These are phyloP conservation scores for Fusarium sarcochroum DNA, from an alignment of 2,329 filamentous ascomycete species.

Conservation along the genomic window DNA sequence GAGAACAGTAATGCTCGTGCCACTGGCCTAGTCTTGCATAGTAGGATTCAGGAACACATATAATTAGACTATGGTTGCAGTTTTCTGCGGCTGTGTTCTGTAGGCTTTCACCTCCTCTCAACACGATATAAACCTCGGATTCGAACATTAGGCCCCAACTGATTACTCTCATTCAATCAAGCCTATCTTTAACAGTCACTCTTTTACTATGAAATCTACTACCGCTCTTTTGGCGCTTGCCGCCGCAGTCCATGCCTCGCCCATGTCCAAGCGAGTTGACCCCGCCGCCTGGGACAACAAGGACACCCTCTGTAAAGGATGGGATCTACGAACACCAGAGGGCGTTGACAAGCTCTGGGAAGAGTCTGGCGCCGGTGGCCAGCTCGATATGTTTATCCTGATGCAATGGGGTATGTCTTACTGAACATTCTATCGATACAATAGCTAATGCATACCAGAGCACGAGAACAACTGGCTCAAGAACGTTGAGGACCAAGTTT, in stretches of 20 bases:
- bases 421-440: accelerated
- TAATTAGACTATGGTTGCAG: not conserved
- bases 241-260: not conserved
- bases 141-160: accelerated
- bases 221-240: slow-evolving; percentile 6
- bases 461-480: slow-evolving; percentile 29
- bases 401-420: slow-evolving; percentile 10
- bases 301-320: slow-evolving; percentile 22
- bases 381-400: slow-evolving; percentile 14
- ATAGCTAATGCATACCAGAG: slow-evolving; percentile 7
- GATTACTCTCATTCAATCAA: not conserved
- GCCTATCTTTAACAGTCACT: not conserved
- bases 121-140: not conserved
- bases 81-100: not conserved
- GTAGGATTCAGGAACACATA: not conserved
- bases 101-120: not conserved
- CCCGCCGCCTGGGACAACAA: not conserved
- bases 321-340: slow-evolving; percentile 22
- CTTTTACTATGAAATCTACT: slow-evolving; percentile 17
- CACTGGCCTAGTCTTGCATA: not conserved
- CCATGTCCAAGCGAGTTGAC: slow-evolving; percentile 1
- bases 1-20: not conserved
- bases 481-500: slow-evolving; percentile 19
- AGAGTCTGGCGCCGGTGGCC: not conserved
- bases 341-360: slow-evolving; percentile 23